Evolutionary conservation across 164 flowering plant species (phyloP), one percentile per base, ranked within the genome.

Genomic region (Nymphaea colorata): DNA sequence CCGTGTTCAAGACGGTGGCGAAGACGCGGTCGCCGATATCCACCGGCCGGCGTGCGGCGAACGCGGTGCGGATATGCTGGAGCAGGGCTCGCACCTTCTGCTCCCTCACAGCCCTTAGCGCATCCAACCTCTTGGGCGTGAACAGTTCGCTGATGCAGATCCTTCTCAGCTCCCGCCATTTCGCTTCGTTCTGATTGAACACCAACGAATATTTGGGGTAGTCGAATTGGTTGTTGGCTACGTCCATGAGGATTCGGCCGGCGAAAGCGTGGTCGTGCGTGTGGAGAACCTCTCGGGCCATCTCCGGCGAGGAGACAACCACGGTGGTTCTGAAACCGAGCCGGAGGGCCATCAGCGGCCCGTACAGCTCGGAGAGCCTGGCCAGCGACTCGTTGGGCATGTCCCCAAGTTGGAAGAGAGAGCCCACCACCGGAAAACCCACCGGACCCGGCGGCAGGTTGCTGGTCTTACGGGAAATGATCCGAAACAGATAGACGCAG

Each of bases 281-380:
- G 41, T 72, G 81, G 41, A 79, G 76, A 42, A 77, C 69, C 61
- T 79, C 71, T 64, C 66, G 72, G 43, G 79, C 81, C 59, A 67
- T 51, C 25, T 42, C n/a, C 1, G 79, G n/a, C 2, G 77, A 74
- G 6, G 84, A 78, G 3, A 74, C 66, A 36, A 79, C 74, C 0
- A 81, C 67, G 0, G 75, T 71, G 42, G 76, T 74, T 4, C 67
- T 53, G n/a, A 59, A 51, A 17, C 82, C 80, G 0, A 81, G 69
- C 4, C 70, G 61, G 2, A 81, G 64, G 42, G 64, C 66, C 75
- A 77, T 75, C 1, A 79, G 15, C 3, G 84, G 82, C n/a, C 82
- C 80, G 59, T 81, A 68, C 18, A n/a, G 3, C n/a, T 15, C 10
- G 61, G 70, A 64, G 3, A 68, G 41, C 42, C 18, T 14, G 2